A percentile compares a stretch with the other conserved stretches of the same genome.
These are phyloP conservation scores for Pseudocercospora ulei DNA, from an alignment of 2,329 filamentous ascomycete genomes.

Conservation along the genomic window DNA sequence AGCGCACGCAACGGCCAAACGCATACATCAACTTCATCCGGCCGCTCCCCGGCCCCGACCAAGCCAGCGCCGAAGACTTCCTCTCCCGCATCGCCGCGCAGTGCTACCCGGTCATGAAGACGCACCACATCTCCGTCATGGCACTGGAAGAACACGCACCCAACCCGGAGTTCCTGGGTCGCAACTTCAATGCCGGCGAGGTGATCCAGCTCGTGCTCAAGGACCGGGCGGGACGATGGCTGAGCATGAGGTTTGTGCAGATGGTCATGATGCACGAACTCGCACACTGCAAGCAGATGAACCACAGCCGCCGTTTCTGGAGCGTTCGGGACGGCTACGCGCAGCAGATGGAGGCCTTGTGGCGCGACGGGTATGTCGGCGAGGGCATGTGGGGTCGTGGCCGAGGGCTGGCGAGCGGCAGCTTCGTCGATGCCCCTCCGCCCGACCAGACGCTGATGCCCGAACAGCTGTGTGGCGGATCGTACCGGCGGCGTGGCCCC, in stretches of 20 bases:
- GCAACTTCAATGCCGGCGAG: conserved; percentile 85
- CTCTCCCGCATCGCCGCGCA: conserved; percentile 70
- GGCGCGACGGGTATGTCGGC: conserved; percentile 61
- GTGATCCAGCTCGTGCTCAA: conserved; percentile 76
- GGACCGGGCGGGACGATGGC: conserved; percentile 55
- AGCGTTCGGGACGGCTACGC: conserved; percentile 64
- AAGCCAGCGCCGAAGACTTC: conserved; percentile 55
- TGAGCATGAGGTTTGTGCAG: conserved; percentile 74
- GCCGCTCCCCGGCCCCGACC: conserved; percentile 48
- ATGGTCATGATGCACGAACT: conserved; percentile 95
- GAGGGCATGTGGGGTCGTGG: conserved; percentile 78
- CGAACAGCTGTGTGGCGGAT: conserved; percentile 69
- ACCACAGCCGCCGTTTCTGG: conserved; percentile 75
- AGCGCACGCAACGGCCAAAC: conserved; percentile 63
- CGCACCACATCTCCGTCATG: conserved; percentile 41
- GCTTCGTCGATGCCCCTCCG: conserved; percentile 53
- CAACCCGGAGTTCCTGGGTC: conserved; percentile 73
- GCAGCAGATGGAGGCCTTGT: conserved; percentile 59
- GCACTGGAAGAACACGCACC: conserved; percentile 68
- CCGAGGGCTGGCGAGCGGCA: conserved; percentile 51
- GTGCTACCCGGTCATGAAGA: conserved; percentile 55
- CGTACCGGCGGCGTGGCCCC: conserved; percentile 52
- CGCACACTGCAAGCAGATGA: conserved; percentile 86
- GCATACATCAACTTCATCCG: conserved; percentile 77
- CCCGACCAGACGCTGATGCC: conserved; percentile 40